Evolutionary conservation across 2,329 filamentous ascomycete genomes (phyloP).

Genomic region (Ilyonectria destructans): DNA sequence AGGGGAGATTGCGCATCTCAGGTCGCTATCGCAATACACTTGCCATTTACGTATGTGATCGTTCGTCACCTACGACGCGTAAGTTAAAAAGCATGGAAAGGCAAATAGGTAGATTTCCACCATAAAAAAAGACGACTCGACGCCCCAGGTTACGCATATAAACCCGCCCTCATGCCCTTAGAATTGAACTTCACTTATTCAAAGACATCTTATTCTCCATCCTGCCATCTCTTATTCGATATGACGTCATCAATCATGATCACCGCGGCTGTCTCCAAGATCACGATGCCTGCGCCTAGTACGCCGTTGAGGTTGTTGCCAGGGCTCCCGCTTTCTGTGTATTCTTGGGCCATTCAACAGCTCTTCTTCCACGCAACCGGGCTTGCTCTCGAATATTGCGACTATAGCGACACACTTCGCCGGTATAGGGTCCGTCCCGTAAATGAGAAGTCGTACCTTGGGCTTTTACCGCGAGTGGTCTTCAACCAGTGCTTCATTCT

Average conservation of each 20-base stretch:
- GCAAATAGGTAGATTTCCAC: neutral
- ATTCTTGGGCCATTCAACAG: slow-evolving; percentile 6
- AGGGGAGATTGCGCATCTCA: neutral
- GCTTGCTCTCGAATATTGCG: slow-evolving; percentile 1
- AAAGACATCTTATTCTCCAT: neutral
- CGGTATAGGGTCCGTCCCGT: slow-evolving; percentile 1
- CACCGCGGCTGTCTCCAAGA: neutral
- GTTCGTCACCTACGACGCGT: slow-evolving; percentile 2
- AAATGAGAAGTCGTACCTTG: slow-evolving; percentile 6
- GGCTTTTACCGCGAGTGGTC: slow-evolving; percentile 2
- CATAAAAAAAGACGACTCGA: neutral
- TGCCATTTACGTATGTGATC: slow-evolving; percentile 4
- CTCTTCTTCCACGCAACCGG: neutral
- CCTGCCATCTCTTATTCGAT: neutral
- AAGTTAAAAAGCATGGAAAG: neutral
- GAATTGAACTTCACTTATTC: slow-evolving; percentile 4
- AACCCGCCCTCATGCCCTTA: neutral
- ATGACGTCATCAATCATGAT: neutral
- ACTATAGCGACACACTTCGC: slow-evolving; percentile 1
- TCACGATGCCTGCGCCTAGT: neutral
- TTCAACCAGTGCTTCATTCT: slow-evolving; percentile 2
- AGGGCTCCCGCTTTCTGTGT: neutral
- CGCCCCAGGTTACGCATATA: neutral
- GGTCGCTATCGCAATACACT: neutral
- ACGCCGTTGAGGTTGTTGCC: neutral